A percentile compares a stretch with the other conserved stretches of the same genome.
These are phyloP conservation scores for Nissolia schottii DNA, from an alignment of 306 rosid species.

Conservation along the genomic window DNA sequence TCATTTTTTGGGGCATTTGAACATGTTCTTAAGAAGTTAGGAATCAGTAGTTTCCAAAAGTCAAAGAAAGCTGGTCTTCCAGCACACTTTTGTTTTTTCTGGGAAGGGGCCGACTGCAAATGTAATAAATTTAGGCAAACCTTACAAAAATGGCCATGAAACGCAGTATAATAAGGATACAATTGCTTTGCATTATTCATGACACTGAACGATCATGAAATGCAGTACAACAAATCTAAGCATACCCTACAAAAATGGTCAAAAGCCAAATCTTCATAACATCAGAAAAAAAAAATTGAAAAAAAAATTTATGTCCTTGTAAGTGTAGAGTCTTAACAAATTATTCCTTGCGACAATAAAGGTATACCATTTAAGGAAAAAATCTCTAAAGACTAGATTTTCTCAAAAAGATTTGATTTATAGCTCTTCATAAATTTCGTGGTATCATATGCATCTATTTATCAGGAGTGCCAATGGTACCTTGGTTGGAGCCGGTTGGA, in stretches of 20 bases:
- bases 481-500: constrained; percentile 20
- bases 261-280: background rate
- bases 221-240: background rate
- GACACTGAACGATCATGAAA: background rate
- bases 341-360: no score
- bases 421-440: background rate
- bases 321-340: no score
- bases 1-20: constrained; percentile 15
- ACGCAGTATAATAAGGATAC: background rate
- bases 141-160: no score
- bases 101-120: constrained; percentile 28
- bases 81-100: constrained; percentile 26
- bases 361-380: no score
- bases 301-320: no score
- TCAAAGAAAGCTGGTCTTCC: constrained; percentile 40
- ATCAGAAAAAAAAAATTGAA: background rate
- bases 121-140: no score
- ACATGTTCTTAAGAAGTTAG: constrained; percentile 35
- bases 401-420: no score
- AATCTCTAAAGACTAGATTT: no score
- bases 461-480: background rate
- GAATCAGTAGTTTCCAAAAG: constrained; percentile 39
- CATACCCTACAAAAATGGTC: background rate
- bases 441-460: background rate
- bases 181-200: background rate